phyloP scores from a whole-genome alignment of 192 early-diverging fungal genomes.

The Obelidium mucronatum region DNA sequence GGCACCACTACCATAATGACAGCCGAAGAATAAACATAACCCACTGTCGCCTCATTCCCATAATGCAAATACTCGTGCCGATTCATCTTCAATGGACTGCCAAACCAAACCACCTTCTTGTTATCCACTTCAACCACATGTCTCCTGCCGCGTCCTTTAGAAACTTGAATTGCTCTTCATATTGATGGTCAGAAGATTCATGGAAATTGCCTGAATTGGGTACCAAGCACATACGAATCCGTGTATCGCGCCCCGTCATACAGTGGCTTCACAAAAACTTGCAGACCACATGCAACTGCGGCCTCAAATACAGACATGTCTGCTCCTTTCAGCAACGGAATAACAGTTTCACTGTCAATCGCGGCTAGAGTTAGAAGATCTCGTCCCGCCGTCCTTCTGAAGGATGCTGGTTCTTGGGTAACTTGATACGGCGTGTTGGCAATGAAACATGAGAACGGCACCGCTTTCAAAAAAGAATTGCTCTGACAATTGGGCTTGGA shows the following conservation, averaged over 20 bases:
- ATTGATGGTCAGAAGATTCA: neutral
- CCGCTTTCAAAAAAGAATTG: neutral
- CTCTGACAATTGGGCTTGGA: neutral
- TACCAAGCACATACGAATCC: neutral
- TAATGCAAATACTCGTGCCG: neutral
- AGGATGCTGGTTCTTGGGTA: neutral
- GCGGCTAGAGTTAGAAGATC: no score
- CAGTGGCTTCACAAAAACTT: neutral
- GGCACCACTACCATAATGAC: neutral
- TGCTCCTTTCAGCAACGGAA: neutral
- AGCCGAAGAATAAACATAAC: conserved; percentile 6
- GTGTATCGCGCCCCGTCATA: neutral
- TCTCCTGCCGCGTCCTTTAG: neutral
- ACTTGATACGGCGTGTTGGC: neutral
- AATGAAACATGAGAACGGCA: neutral
- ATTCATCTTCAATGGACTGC: neutral
- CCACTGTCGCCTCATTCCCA: conserved; percentile 12
- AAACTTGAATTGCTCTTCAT: neutral
- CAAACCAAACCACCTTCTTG: conserved; percentile 13
- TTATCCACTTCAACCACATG: neutral
- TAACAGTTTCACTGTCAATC: neutral
- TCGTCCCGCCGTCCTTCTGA: no score
- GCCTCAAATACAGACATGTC: neutral
- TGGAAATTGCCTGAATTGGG: neutral
- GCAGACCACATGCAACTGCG: neutral